Percentiles rank a stretch among this genome's conserved stretches.
phyloP scores from a whole-genome alignment of 805 yeast species.

The Saccharomycopsis sp. region DNA sequence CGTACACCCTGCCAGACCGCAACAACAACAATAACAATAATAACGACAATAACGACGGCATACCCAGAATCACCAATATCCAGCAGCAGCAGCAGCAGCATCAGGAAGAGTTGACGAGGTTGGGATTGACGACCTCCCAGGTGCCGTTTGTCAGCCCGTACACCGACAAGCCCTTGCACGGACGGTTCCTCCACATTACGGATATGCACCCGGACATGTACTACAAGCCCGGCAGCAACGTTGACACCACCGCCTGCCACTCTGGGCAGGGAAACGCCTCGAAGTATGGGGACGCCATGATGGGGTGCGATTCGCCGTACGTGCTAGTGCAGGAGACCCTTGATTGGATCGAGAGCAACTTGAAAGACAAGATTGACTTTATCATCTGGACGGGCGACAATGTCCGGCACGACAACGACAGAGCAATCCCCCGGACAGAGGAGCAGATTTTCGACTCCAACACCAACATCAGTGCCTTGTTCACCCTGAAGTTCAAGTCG shows the following conservation, averaged over 20 bases:
- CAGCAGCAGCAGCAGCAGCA: too few relatives aligned
- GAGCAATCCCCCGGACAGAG: slow-evolving; percentile 67
- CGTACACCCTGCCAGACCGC: too few relatives aligned
- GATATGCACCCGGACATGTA: slow-evolving; percentile 79
- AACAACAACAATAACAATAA: too few relatives aligned
- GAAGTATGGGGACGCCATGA: slow-evolving; percentile 62
- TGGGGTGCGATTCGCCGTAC: slow-evolving; percentile 73
- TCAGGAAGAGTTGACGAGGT: too few relatives aligned
- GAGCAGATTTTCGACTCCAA: slow-evolving; percentile 62
- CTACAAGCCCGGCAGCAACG: slow-evolving; percentile 44
- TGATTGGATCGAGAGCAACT: slow-evolving; percentile 53
- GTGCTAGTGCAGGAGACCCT: slow-evolving; percentile 52
- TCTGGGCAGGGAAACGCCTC: slow-evolving; percentile 43
- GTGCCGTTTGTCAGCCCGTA: too few relatives aligned
- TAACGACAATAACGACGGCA: too few relatives aligned
- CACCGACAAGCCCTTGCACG: slow-evolving; percentile 41
- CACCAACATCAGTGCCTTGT: slow-evolving; percentile 41
- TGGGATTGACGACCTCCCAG: too few relatives aligned
- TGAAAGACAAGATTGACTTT: slow-evolving; percentile 73
- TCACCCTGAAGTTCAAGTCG: slow-evolving; percentile 46
- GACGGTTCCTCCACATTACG: slow-evolving; percentile 77
- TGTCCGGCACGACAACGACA: slow-evolving; percentile 75
- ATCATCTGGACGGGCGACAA: slow-evolving; percentile 91
- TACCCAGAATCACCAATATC: too few relatives aligned
- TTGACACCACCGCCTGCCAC: slow-evolving; percentile 49